These are phyloP conservation scores for Middelhovenomyces tepae DNA, from an alignment of 805 yeast species.

Conservation along the genomic window DNA sequence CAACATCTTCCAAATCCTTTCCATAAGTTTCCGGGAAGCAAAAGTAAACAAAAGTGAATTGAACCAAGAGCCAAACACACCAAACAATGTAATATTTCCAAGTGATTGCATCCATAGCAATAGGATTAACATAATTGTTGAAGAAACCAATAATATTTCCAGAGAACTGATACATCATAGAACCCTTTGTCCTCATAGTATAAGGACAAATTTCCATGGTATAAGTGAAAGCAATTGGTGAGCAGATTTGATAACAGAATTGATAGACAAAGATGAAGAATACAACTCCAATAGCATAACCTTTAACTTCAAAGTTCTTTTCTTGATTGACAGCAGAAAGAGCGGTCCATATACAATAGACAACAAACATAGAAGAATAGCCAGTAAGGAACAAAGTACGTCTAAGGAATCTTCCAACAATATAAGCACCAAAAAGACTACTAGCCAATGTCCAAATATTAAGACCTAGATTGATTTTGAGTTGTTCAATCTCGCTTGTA, in stretches of 20 bases:
- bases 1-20: conserved; percentile 36
- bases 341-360: conserved; percentile 32
- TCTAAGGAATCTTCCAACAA: conserved; percentile 10
- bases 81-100: conserved; percentile 39
- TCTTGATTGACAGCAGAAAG: conserved; percentile 40
- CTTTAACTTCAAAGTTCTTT: conserved; percentile 33
- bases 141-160: conserved; percentile 18
- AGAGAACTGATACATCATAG: conserved; percentile 24
- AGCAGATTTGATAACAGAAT: conserved; percentile 11
- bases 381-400: conserved; percentile 14
- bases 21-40: conserved; percentile 37
- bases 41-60: conserved; percentile 27
- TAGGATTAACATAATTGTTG: conserved; percentile 30
- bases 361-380: conserved; percentile 7
- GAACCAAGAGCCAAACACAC: conserved; percentile 21
- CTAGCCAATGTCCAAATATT: conserved; percentile 6
- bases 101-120: conserved; percentile 33
- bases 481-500: conserved; percentile 20
- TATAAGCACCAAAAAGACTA: conserved; percentile 5
- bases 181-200: conserved; percentile 35
- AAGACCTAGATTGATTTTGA: conserved; percentile 11
- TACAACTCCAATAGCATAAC: conserved; percentile 38
- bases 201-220: conserved; percentile 19
- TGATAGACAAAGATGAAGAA: conserved; percentile 40
- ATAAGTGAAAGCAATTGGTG: conserved; percentile 15